A percentile compares a stretch with the other conserved stretches of the same genome.
phyloP scores from a whole-genome alignment of 106 monocot species.

The Narthecium ossifragum region DNA sequence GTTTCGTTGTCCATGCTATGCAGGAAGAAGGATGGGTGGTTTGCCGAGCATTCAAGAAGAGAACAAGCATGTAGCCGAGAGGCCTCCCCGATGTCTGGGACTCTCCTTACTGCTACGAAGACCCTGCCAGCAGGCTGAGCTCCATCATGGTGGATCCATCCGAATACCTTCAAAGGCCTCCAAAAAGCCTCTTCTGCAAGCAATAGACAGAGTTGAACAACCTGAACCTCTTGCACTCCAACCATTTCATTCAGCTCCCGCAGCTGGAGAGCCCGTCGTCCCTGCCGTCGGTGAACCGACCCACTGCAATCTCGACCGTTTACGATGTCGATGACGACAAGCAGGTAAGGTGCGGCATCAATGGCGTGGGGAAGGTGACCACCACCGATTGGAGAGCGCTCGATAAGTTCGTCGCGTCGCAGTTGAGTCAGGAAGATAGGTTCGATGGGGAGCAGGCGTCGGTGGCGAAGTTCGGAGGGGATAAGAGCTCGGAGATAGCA shows the following conservation, averaged over 20 bases:
- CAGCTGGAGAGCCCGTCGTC: constrained; percentile 70
- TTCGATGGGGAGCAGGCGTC: constrained; percentile 1
- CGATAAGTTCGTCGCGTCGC: constrained; percentile 86
- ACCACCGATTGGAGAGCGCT: constrained; percentile 87
- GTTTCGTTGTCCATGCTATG: constrained; percentile 1
- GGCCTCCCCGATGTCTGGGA: constrained; percentile 34
- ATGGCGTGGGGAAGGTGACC: constrained; percentile 25
- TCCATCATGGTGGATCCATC: constrained; percentile 18
- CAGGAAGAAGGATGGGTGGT: constrained; percentile 99
- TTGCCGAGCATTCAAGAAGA: constrained; percentile 88
- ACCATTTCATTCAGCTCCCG: constrained; percentile 53
- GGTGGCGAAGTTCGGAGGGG: neutral
- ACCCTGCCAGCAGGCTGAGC: constrained; percentile 13
- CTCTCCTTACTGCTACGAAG: constrained; percentile 17
- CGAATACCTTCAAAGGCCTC: constrained; percentile 19
- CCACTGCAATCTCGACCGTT: neutral
- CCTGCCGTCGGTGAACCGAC: constrained; percentile 2
- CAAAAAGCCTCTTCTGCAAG: constrained; percentile 27
- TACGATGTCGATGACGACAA: constrained; percentile 21
- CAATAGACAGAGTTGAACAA: constrained; percentile 40
- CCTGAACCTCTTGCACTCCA: constrained; percentile 18
- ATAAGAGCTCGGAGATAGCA: constrained; percentile 19
- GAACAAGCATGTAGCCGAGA: constrained; percentile 29
- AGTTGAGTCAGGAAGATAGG: constrained; percentile 50
- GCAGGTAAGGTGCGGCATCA: neutral